Evolutionary conservation across 1,284 basidiomycete genomes (phyloP).

Genomic region (Trametes versicolor): DNA sequence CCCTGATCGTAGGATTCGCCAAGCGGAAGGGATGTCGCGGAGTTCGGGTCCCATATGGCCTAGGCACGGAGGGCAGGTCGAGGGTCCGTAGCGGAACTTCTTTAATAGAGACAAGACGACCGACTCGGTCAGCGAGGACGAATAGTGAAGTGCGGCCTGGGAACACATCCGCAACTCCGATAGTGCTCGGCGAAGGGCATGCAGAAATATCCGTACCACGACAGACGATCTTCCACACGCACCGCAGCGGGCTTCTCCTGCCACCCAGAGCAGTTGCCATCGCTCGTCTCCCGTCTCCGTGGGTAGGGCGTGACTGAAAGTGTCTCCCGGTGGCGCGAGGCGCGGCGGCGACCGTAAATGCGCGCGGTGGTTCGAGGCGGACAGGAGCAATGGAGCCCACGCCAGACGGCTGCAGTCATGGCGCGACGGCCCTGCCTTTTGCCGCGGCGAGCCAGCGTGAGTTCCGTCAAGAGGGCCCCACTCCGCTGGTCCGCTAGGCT

Average conservation of each 20-base stretch:
- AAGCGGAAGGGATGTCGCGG: slow-evolving; percentile 1
- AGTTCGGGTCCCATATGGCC: background rate
- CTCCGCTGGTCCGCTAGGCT: background rate
- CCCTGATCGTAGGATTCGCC: background rate
- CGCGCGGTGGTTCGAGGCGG: background rate
- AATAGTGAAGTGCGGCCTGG: background rate
- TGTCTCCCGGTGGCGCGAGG: background rate
- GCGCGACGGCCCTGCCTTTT: slow-evolving; percentile 2
- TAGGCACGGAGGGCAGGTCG: slow-evolving; percentile 2
- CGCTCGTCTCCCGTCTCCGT: background rate
- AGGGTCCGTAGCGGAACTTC: slow-evolving; percentile 1
- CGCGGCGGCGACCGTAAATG: background rate
- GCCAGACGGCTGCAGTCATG: background rate
- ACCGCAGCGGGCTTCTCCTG: background rate
- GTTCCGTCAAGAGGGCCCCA: background rate
- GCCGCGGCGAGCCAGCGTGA: background rate
- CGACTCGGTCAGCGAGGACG: background rate
- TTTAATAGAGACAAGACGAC: background rate
- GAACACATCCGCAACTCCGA: slow-evolving; percentile 5
- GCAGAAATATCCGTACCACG: background rate
- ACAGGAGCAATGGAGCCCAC: slow-evolving; percentile 4
- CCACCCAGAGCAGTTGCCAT: background rate
- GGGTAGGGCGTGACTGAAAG: background rate
- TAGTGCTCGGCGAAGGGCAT: background rate
- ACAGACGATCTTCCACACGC: background rate